Conservation (phyloP, 306 rosid genomes). For the Phaseolus lunatus region DNA sequence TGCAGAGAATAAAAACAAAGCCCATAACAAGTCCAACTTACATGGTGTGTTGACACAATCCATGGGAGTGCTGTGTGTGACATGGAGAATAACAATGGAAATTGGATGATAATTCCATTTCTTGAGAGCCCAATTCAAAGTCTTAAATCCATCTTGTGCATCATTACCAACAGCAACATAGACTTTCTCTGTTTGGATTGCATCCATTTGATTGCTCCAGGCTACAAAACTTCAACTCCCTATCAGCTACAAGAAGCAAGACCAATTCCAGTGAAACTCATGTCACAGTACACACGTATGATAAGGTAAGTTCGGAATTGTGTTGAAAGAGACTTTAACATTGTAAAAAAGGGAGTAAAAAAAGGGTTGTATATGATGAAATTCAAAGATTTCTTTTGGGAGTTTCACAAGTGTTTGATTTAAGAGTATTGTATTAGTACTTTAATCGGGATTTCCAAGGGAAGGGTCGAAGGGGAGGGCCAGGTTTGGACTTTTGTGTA, state of each 20-base stretch:
- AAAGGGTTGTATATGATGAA: conserved; percentile 27
- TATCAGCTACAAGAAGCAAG: conserved; percentile 32
- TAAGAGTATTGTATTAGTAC: conserved; percentile 27
- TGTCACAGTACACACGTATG: neutral
- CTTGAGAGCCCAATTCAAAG: conserved; percentile 73
- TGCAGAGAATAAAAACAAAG: neutral
- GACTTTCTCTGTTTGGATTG: conserved; percentile 54
- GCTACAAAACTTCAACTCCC: neutral
- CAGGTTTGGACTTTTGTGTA: conserved; percentile 53
- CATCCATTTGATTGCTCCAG: conserved; percentile 51
- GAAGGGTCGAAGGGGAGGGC: conserved; percentile 40
- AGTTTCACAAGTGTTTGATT: conserved; percentile 36
- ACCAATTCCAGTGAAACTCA: conserved; percentile 23
- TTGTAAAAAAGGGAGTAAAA: neutral
- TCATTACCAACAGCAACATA: conserved; percentile 83
- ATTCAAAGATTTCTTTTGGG: conserved; percentile 43
- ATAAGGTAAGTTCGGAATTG: neutral
- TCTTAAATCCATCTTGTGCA: conserved; percentile 68
- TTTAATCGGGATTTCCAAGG: conserved; percentile 31
- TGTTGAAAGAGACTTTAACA: conserved; percentile 31
- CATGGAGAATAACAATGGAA: conserved; percentile 75
- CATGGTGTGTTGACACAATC: conserved; percentile 82
- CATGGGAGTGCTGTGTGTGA: conserved; percentile 45
- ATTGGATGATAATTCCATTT: conserved; percentile 78
- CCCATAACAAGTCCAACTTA: conserved; percentile 44